These are phyloP conservation scores for Quercus alba DNA, from an alignment of 306 rosid genomes.

Conservation along the genomic window DNA sequence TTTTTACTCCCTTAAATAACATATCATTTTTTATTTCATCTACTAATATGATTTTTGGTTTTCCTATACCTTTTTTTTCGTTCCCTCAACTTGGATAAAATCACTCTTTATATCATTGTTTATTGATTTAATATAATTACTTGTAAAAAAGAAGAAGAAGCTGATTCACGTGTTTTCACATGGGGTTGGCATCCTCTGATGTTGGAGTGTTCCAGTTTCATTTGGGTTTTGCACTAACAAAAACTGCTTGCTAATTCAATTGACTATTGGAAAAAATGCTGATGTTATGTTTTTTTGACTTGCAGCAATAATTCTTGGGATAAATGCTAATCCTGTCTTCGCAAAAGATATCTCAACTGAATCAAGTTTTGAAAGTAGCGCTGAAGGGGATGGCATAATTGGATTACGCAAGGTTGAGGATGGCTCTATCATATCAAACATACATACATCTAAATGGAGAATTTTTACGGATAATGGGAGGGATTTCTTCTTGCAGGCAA, in stretches of 20 bases:
- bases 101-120: too few relatives aligned
- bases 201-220: neutral
- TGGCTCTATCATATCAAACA: conserved; percentile 75
- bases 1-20: too few relatives aligned
- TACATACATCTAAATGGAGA: conserved; percentile 98
- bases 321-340: conserved; percentile 56
- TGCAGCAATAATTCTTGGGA: conserved; percentile 59
- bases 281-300: conserved; percentile 10
- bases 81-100: too few relatives aligned
- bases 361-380: conserved; percentile 39
- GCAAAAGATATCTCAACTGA: conserved; percentile 52
- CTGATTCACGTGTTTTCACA: neutral
- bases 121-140: too few relatives aligned
- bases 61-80: too few relatives aligned
- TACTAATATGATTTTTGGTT: too few relatives aligned
- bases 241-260: neutral
- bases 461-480: conserved; percentile 81
- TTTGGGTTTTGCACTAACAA: neutral
- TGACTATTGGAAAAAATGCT: conserved; percentile 5
- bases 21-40: too few relatives aligned
- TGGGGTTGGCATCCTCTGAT: neutral
- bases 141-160: neutral
- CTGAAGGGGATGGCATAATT: conserved; percentile 28
- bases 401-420: conserved; percentile 75
- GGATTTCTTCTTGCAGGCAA: conserved; percentile 71